phyloP scores from a whole-genome alignment of 2,329 filamentous ascomycete genomes.

The Ceratocystis colombiana region DNA sequence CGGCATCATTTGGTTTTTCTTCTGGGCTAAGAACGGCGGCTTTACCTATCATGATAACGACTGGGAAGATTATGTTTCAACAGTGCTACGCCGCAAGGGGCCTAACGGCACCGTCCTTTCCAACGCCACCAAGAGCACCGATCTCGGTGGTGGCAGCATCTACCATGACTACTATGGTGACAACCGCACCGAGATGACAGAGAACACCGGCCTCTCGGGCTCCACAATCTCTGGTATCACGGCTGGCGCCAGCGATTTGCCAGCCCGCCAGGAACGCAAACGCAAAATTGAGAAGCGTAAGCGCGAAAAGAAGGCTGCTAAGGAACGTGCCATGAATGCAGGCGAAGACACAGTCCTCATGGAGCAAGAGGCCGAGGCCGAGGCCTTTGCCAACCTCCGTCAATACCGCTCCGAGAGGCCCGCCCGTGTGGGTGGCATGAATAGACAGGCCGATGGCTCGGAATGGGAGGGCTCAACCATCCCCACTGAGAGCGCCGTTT shows the following conservation, averaged over 20 bases:
- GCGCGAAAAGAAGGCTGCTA: conserved; percentile 33
- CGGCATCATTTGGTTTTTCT: conserved; percentile 90
- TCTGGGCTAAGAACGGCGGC: conserved; percentile 93
- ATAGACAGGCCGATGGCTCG: conserved; percentile 68
- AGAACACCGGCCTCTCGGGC: conserved; percentile 41
- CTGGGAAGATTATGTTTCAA: conserved; percentile 98
- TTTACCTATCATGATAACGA: conserved; percentile 77
- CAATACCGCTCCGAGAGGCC: conserved; percentile 79
- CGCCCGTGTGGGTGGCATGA: conserved; percentile 80
- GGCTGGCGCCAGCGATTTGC: conserved; percentile 47
- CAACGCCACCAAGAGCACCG: conserved; percentile 70
- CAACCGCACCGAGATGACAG: conserved; percentile 40
- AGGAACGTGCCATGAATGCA: conserved; percentile 35
- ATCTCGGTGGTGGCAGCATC: conserved; percentile 78
- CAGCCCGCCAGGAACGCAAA: conserved; percentile 46
- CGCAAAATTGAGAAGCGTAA: conserved; percentile 43
- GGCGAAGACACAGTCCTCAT: conserved; percentile 49
- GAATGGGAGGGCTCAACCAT: conserved; percentile 65
- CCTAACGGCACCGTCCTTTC: conserved; percentile 79
- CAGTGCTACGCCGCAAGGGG: conserved; percentile 76
- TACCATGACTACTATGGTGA: conserved; percentile 59
- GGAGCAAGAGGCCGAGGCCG: conserved; percentile 55
- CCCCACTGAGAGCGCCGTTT: conserved; percentile 55
- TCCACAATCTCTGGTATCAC: conserved; percentile 36
- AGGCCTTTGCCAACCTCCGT: conserved; percentile 58